Evolutionary conservation across 1,139 yeast genomes (phyloP).

Genomic region (Yamadazyma jaroonii): DNA sequence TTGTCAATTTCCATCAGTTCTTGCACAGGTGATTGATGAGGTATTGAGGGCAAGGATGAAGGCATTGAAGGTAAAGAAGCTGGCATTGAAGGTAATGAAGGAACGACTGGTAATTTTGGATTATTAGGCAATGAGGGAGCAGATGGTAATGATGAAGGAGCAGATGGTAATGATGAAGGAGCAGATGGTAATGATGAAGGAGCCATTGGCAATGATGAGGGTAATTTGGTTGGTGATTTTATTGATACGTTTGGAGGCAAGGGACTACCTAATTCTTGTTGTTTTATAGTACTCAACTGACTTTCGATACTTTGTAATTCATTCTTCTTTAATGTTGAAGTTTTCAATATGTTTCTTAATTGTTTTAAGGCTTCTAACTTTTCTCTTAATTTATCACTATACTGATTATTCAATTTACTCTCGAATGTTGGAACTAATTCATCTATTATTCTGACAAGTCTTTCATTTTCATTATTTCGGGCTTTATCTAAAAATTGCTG

Average conservation of each 20-base stretch:
- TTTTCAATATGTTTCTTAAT: slow-evolving; percentile 36
- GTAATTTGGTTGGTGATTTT: slow-evolving; percentile 7
- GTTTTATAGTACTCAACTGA: slow-evolving; percentile 33
- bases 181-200: slow-evolving; percentile 17
- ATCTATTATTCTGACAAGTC: slow-evolving; percentile 44
- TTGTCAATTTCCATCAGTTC: slow-evolving; percentile 1
- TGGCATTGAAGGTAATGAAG: slow-evolving; percentile 10
- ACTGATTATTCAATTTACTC: slow-evolving; percentile 22
- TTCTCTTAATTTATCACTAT: slow-evolving; percentile 34
- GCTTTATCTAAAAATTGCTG: slow-evolving; percentile 65
- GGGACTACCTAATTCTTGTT: slow-evolving; percentile 26
- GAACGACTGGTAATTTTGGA: slow-evolving; percentile 3
- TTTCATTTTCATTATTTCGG: slow-evolving; percentile 15
- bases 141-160: slow-evolving; percentile 17
- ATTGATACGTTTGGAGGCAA: slow-evolving; percentile 3
- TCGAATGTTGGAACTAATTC: slow-evolving; percentile 39
- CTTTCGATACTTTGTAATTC: slow-evolving; percentile 43
- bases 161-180: slow-evolving; percentile 8
- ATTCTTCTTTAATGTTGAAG: slow-evolving; percentile 35
- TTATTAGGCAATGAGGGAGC: slow-evolving; percentile 4
- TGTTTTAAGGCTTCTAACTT: slow-evolving; percentile 44
- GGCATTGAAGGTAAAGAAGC: slow-evolving; percentile 15
- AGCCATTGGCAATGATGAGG: slow-evolving; percentile 8
- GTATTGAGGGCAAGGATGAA: slow-evolving; percentile 11
- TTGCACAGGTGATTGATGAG: slow-evolving; percentile 7